Base-by-base conservation (phyloP, 164 flowering plant species). In the Tetracentron sinense region DNA sequence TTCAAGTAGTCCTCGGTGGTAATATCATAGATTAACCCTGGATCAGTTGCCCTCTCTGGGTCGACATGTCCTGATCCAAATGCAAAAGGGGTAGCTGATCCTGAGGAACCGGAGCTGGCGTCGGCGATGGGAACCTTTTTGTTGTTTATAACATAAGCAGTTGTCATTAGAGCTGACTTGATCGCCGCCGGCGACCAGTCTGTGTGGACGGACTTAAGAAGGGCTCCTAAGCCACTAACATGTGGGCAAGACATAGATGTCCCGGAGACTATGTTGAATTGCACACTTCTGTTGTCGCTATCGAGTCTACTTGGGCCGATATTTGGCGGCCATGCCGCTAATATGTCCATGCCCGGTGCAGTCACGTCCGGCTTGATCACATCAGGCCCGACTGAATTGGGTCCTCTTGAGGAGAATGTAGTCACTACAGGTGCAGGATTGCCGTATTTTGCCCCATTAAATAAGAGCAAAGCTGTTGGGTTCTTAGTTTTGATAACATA, bases 201-300 rank as follows among this genome's bases (percentile, higher is more conserved):
- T 42, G 15, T 54, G 61, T 89, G 96, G 22, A 63, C 77, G 1
- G 89, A 79, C 64, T 80, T 85, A 10, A 89, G 64, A 0, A 89
- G 75, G 11, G 86, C 87, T 0, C 85, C 92, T 64, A 89, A 14
- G 35, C 92, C 92, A 57, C 83, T 80, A 1, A 87, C 83, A 61
- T 89, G 96, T 12, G 96, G 90, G 57, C 92, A 89, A 2, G 96
- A 82, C 96, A 87, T 89, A 7, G 92, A 87, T 4, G 96, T 89
- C 8, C 96, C 96, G 2, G 92, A 87, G 11, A 85, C 61, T 19
- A 89, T 76, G 67, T 89, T 85, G 68, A 81, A 89, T 0, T 8
- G 44, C 1, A 81, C 82, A 1, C 79, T 74, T 75, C 96, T 78
- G 4, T 78, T 77, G 61, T 89, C 91, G 6, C 52, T 65, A 6